Evolutionary conservation across 768 basidiomycete genomes (phyloP).

Genomic region (Cyclocybe cylindracea): DNA sequence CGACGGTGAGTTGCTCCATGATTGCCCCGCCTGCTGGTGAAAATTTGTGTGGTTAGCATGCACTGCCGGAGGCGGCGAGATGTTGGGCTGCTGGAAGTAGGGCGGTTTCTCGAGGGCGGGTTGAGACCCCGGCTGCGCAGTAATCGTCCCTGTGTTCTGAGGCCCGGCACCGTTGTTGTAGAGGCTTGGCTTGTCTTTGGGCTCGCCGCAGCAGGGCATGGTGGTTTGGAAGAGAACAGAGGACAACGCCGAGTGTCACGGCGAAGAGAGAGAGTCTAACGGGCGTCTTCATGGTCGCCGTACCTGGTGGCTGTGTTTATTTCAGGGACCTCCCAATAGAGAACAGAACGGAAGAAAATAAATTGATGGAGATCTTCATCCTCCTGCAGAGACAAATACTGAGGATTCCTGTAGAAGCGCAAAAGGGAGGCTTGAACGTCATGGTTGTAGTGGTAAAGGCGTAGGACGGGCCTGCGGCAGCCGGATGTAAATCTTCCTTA

Average conservation of each 20-base stretch:
- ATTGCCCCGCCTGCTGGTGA: constrained; percentile 15
- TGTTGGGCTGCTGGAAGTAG: constrained; percentile 37
- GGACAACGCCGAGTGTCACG: constrained; percentile 8
- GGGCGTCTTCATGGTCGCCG: background rate
- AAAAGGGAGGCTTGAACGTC: background rate
- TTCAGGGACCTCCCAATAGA: background rate
- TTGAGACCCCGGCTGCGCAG: constrained; percentile 51
- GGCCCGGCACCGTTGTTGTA: constrained; percentile 26
- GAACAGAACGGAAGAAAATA: too few relatives aligned
- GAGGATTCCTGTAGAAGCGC: too few relatives aligned
- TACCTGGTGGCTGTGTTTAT: constrained; percentile 9
- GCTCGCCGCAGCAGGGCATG: constrained; percentile 74
- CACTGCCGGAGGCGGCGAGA: constrained; percentile 47
- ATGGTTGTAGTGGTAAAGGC: too few relatives aligned
- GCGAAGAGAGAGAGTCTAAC: background rate
- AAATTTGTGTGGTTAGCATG: constrained; percentile 20
- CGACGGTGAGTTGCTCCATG: constrained; percentile 40
- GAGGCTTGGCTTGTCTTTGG: constrained; percentile 29
- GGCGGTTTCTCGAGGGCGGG: constrained; percentile 43
- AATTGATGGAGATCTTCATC: too few relatives aligned
- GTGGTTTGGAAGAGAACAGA: constrained; percentile 14
- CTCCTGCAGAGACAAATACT: background rate
- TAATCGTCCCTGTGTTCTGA: constrained; percentile 32
- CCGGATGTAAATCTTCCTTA: too few relatives aligned
- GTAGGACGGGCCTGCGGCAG: too few relatives aligned